Evolutionary conservation across 352 stramenopile genomes (phyloP).

Genomic region (Phytophthora ohioensis): DNA sequence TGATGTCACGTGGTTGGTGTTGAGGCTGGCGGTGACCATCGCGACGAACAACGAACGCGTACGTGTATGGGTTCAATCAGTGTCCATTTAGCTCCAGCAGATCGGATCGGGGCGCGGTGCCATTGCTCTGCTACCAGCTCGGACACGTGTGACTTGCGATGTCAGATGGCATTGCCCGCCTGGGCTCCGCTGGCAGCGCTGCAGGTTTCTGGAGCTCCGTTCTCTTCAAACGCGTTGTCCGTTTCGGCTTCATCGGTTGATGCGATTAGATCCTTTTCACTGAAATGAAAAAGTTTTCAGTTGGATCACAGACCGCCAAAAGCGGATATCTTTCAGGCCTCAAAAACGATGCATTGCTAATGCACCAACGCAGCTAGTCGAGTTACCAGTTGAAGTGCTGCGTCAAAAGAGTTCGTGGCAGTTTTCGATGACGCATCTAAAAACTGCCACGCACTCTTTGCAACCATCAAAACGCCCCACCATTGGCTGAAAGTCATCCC

Average conservation of each 20-base stretch:
- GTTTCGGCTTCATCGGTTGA: slow-evolving; percentile 2
- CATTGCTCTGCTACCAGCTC: slow-evolving; percentile 3
- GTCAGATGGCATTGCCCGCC: slow-evolving; percentile 22
- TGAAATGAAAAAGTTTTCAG: no score
- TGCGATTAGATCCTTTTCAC: slow-evolving; percentile 14
- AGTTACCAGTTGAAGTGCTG: background rate
- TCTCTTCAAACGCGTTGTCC: background rate
- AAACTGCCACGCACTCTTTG: background rate
- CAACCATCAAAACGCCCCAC: background rate
- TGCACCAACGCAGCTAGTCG: background rate
- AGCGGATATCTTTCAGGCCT: slow-evolving; percentile 2
- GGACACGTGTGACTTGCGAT: slow-evolving; percentile 15
- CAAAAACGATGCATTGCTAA: no score
- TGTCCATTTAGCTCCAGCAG: slow-evolving; percentile 17
- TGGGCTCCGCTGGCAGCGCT: background rate
- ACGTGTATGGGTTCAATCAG: slow-evolving; percentile 12
- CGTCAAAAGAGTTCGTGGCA: background rate
- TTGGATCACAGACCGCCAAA: slow-evolving; percentile 6
- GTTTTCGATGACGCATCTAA: no score
- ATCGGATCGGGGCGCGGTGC: slow-evolving; percentile 29
- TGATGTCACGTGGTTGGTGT: slow-evolving; percentile 12
- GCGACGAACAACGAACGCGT: background rate
- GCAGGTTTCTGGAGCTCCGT: background rate
- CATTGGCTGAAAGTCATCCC: slow-evolving; percentile 8
- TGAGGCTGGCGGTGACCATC: slow-evolving; percentile 12